phyloP scores from a whole-genome alignment of 2,329 filamentous ascomycete genomes.

The Lecanicillium sp. region DNA sequence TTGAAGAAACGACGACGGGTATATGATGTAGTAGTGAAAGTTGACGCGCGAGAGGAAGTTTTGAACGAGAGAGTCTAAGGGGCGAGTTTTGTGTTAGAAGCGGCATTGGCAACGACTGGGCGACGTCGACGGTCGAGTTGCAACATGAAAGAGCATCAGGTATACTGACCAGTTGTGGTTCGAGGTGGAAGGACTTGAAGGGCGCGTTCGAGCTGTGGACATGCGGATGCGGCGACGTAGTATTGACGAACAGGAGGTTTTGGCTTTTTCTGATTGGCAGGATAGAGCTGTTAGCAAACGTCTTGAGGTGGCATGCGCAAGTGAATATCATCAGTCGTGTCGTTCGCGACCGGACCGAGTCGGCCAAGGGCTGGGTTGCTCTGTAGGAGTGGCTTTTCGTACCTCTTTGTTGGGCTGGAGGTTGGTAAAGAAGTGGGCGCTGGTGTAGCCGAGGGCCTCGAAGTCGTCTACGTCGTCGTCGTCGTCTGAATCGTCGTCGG shows the following conservation, averaged over 20 bases:
- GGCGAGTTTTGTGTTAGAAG: constrained; percentile 5
- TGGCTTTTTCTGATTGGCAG: constrained; percentile 10
- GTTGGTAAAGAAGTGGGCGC: constrained; percentile 22
- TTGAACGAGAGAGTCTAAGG: constrained; percentile 26
- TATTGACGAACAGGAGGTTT: constrained; percentile 13
- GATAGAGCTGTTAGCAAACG: neutral
- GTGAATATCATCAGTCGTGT: too few relatives aligned
- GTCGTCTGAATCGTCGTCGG: constrained; percentile 15
- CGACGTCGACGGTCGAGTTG: too few relatives aligned
- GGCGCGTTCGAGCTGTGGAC: constrained; percentile 22
- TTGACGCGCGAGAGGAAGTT: constrained; percentile 29
- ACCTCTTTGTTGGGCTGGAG: constrained; percentile 19
- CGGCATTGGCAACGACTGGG: too few relatives aligned
- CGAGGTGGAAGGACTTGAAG: constrained; percentile 22
- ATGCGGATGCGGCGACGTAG: constrained; percentile 12
- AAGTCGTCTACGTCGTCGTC: constrained; percentile 19
- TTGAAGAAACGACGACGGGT: constrained; percentile 24
- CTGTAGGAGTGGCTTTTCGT: constrained; percentile 3
- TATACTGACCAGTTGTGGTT: constrained; percentile 28
- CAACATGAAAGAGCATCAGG: too few relatives aligned
- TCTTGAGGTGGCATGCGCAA: too few relatives aligned
- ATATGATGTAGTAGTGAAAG: constrained; percentile 30
- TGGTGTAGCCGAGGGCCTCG: constrained; percentile 26
- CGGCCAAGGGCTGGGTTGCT: neutral
- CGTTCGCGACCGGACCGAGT: neutral